A percentile compares a stretch with the other conserved stretches of the same genome.
These are phyloP conservation scores for Agaricus bisporus DNA, from an alignment of 768 basidiomycete species.

Conservation along the genomic window DNA sequence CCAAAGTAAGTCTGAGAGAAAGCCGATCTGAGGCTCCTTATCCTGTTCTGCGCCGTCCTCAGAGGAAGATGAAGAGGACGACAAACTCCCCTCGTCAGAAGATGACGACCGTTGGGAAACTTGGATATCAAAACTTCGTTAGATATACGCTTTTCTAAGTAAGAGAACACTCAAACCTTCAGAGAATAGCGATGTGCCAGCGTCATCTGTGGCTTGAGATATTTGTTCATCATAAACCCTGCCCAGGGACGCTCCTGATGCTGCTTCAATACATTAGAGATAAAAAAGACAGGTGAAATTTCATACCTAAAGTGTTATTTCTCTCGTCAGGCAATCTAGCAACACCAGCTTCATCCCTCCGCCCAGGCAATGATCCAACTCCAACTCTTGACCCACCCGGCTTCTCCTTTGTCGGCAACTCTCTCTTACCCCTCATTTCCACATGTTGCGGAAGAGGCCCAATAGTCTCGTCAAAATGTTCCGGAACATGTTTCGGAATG, in stretches of 20 bases:
- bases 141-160: no score
- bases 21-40: not conserved
- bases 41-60: no score
- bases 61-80: no score
- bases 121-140: no score
- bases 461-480: not conserved
- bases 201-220: no score
- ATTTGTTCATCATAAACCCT: no score
- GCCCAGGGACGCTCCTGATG: not conserved
- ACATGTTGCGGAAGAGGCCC: not conserved
- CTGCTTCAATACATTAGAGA: not conserved
- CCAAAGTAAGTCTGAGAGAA: not conserved
- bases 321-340: slow-evolving; percentile 16
- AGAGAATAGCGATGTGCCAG: no score
- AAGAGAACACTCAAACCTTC: no score
- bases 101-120: no score
- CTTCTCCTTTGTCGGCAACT: slow-evolving; percentile 14
- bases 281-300: not conserved
- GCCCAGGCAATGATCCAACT: slow-evolving; percentile 16
- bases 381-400: slow-evolving; percentile 14
- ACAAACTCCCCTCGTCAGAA: no score
- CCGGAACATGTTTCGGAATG: not conserved
- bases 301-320: not conserved
- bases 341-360: slow-evolving; percentile 13
- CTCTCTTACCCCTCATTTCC: not conserved